Percentiles rank a stretch among this genome's conserved stretches.
phyloP scores from a whole-genome alignment of 2,329 filamentous ascomycete species.

The Ustilaginoidea virens region DNA sequence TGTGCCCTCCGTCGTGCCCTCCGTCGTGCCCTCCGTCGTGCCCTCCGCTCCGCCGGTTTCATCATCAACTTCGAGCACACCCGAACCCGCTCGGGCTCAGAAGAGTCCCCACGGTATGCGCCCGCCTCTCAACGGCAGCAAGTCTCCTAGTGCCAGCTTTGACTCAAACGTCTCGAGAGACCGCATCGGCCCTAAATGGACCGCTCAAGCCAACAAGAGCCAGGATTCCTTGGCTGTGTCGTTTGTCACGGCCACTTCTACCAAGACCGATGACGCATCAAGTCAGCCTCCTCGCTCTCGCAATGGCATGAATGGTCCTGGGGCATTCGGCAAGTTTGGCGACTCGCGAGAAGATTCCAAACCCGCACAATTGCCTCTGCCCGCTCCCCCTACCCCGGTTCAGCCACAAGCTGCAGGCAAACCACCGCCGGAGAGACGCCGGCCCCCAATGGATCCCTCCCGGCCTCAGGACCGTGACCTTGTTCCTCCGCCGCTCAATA shows the following conservation, averaged over 20 bases:
- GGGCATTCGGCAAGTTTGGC: constrained; percentile 21
- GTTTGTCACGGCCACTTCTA: constrained; percentile 12
- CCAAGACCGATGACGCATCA: constrained; percentile 34
- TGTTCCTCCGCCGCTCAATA: constrained; percentile 43
- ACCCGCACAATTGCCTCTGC: constrained; percentile 5
- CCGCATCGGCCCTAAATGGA: constrained; percentile 27
- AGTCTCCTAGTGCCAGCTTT: constrained; percentile 35
- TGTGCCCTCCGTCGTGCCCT: constrained; percentile 4
- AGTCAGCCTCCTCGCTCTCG: constrained; percentile 37
- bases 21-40: too few species aligned
- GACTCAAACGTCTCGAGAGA: constrained; percentile 28
- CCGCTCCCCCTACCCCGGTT: not conserved
- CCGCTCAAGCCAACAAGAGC: constrained; percentile 36
- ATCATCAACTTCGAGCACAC: constrained; percentile 8
- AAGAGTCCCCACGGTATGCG: constrained; percentile 14
- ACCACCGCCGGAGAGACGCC: constrained; percentile 44
- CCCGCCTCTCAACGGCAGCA: constrained; percentile 22
- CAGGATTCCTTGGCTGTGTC: constrained; percentile 41
- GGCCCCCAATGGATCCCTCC: constrained; percentile 50
- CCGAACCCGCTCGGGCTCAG: constrained; percentile 14
- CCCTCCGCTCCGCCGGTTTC: too few species aligned
- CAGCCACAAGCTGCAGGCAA: constrained; percentile 18
- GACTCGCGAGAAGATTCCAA: constrained; percentile 9
- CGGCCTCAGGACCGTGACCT: constrained; percentile 38
- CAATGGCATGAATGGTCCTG: constrained; percentile 28